Base-by-base conservation (phyloP, 352 stramenopile genomes). In the Pythium utonaiense region DNA sequence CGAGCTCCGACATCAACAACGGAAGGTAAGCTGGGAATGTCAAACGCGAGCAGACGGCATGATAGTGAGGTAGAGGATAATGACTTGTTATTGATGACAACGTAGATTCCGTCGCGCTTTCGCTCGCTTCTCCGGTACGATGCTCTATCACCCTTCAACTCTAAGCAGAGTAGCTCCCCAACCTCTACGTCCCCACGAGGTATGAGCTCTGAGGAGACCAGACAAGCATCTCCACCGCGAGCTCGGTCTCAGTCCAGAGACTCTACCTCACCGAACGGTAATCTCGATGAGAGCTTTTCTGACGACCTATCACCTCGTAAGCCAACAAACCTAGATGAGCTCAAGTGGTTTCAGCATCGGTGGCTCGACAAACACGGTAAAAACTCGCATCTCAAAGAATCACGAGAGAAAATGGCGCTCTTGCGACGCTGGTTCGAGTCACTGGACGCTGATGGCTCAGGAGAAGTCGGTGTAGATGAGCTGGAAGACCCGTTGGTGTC, bases 401-500 rank as follows among this genome's bases (percentile, higher is more conserved):
- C 66, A 7, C 81, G 83, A 2, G 75, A 86, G 47, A 86, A 91
- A 47, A 73, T 89, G 56, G 70, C 71, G 28, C 68, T 93, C 14
- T 75, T 95, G 66, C 63, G 80, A 3, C 80, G 74, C 28, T 96
- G 88, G 88, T 96, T 96, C 49, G 80, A 91, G 48, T 93, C 78
- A n/a, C 72, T 96, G n/a, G 88, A 96, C 56, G 58, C 77, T 1
- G 88, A 96, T 33, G 81, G 83, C 17, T 90, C 80, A 1, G 88
- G 86, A 3, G 83, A 89, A 47, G 83, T 95, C 19, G 84, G 86
- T 3, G 53, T 95, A 14, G 78, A 91, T 55, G 86, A 96, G 48
- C 72, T 96, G 10, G 84, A 92, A 36, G 84, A 95, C 31, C 88
- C 88, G n/a, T 73, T 96, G 14, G 78, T 96, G n/a, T 95, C 85